Evolutionary conservation across 805 yeast genomes (phyloP).

Genomic region (Blastobotrys attinorum): DNA sequence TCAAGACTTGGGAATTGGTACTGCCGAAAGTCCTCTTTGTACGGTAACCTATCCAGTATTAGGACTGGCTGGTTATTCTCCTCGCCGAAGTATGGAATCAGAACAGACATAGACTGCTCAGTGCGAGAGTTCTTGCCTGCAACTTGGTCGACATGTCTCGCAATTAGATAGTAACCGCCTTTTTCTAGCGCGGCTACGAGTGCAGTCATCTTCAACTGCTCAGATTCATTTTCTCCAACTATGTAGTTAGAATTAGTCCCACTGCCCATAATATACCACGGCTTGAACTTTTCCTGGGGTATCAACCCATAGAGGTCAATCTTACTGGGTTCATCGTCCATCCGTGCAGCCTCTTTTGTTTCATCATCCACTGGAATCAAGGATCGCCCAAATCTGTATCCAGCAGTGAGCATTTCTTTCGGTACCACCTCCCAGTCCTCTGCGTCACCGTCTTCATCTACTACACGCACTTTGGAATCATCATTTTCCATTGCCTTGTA

Average conservation of each 20-base stretch:
- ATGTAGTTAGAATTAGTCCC: conserved; percentile 53
- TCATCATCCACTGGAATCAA: conserved; percentile 40
- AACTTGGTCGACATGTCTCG: too few relatives aligned
- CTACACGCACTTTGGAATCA: too few relatives aligned
- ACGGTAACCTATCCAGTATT: conserved; percentile 53
- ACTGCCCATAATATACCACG: conserved; percentile 45
- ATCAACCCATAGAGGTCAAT: conserved; percentile 61
- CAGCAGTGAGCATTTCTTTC: conserved; percentile 42
- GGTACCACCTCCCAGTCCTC: conserved; percentile 28
- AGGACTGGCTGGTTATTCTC: conserved; percentile 27
- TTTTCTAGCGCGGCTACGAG: conserved; percentile 44
- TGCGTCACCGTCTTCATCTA: conserved; percentile 21
- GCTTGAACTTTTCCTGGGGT: conserved; percentile 39
- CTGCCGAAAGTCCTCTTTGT: conserved; percentile 55
- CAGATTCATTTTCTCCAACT: conserved; percentile 35
- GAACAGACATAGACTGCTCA: conserved; percentile 39
- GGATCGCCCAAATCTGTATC: conserved; percentile 59
- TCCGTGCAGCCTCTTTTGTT: conserved; percentile 34
- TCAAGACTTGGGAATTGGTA: conserved; percentile 46
- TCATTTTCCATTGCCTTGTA: conserved; percentile 5
- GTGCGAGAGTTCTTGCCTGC: conserved; percentile 23
- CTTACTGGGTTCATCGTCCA: conserved; percentile 36
- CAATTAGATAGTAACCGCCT: conserved; percentile 39
- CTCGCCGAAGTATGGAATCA: conserved; percentile 43
- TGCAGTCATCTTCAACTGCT: conserved; percentile 34